Evolutionary conservation across 1,284 basidiomycete species (phyloP), one percentile per base, ranked within the genome.

Genomic region (Gymnopus androsaceus): DNA sequence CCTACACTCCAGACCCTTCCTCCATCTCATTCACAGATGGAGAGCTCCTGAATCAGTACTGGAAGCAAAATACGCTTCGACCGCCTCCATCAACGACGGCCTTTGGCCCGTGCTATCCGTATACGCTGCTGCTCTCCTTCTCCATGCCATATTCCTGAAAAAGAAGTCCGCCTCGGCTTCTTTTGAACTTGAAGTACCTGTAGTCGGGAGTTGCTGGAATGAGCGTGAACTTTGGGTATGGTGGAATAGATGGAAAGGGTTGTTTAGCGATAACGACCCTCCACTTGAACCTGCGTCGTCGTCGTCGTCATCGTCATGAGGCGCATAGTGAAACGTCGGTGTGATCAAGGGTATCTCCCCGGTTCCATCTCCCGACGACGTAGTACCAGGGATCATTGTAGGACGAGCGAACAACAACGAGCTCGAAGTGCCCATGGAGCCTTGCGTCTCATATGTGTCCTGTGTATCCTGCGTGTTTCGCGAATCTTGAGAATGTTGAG

Each of bases 291-390:
- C n/a, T 19, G 31, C 30, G 19, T 7, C 19, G 36, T 48, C 47
- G 12, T 38, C 36, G 12, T 50, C 48, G 15, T 50, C 48, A 9
- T 38, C 48, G n/a, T 21, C 21, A 31, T 47, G 14, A 37, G 48
- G 48, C n/a, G 53, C 25, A 34, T 53, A 53, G 36, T 53, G 51
- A n/a, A 53, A 53, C 23, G 51, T 53, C 17, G 51, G 31, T 23
- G 51, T 53, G 14, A 53, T 27, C 28, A 38, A n/a, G 14, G 40
- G 33, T 12, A 36, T 9, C 5, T 28, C 28, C 33, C 19, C 25
- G 6, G 25, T n/a, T 17, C 33, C 42, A 21, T n/a, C 30, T 14
- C 25, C 36, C 4, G 30, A 23, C 15, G 30, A 11, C 2, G 33
- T 11, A 6, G 12, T 23, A 19, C 11, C 14, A 34, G 21, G 46